A percentile compares a stretch with the other conserved stretches of the same genome.
These are phyloP conservation scores for Clonostachys byssicola DNA, from an alignment of 2,329 filamentous ascomycete genomes.

Conservation along the genomic window DNA sequence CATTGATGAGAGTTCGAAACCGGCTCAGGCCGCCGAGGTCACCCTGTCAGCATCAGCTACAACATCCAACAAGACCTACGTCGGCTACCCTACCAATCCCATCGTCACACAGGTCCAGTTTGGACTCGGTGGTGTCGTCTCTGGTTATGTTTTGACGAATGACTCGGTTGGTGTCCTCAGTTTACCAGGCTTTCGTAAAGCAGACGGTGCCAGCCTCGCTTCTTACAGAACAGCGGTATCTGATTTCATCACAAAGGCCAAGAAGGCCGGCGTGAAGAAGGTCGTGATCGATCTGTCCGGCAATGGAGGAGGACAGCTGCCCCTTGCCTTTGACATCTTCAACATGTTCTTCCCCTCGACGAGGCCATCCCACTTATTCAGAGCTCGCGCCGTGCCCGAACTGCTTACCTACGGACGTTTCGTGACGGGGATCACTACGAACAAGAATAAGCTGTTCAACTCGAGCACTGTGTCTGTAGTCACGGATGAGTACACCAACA, in stretches of 20 bases:
- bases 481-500: too few relatives aligned
- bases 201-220: neutral
- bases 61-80: neutral
- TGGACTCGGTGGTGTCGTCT: neutral
- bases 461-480: neutral
- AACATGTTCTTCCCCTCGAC: conserved; percentile 24
- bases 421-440: neutral
- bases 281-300: conserved; percentile 60
- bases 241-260: neutral
- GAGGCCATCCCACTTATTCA: neutral
- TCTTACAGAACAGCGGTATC: neutral
- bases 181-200: neutral
- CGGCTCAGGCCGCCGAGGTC: too few relatives aligned
- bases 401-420: neutral
- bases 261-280: conserved; percentile 22
- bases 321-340: conserved; percentile 44
- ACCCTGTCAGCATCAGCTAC: neutral
- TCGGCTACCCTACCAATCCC: neutral
- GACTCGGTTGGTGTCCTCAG: neutral
- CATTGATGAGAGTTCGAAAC: too few relatives aligned
- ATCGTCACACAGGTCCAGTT: neutral
- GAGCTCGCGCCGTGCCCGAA: neutral
- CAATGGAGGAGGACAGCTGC: conserved; percentile 53
- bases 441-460: conserved; percentile 1
- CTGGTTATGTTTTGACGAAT: neutral